These are phyloP conservation scores for Dentipellis fragilis DNA, from an alignment of 768 basidiomycete genomes.

Conservation along the genomic window DNA sequence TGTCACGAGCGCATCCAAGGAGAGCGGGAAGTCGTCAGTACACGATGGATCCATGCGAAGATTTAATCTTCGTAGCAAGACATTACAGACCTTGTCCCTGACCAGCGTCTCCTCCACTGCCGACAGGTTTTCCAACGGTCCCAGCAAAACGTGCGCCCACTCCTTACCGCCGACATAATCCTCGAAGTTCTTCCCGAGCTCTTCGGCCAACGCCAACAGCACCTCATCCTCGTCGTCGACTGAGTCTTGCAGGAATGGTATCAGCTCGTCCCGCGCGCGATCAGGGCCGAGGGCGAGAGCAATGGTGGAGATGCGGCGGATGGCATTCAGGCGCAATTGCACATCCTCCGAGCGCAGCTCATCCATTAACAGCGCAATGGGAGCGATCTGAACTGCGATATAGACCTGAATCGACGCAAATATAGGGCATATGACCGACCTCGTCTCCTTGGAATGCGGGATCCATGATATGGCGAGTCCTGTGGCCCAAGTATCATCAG, in stretches of 20 bases:
- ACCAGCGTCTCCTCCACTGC: constrained; percentile 97
- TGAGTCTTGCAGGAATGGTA: constrained; percentile 97
- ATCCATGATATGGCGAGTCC: constrained; percentile 41
- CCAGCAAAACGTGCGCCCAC: constrained; percentile 78
- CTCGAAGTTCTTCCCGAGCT: constrained; percentile 84
- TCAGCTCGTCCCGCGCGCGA: constrained; percentile 89
- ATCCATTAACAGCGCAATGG: constrained; percentile 96
- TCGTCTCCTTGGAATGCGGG: constrained; percentile 57
- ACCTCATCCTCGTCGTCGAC: constrained; percentile 99
- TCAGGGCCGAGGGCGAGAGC: constrained; percentile 92
- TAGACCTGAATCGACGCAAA: not conserved
- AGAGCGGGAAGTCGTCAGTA: not conserved
- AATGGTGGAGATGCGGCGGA: constrained; percentile 96
- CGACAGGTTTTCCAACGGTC: constrained; percentile 89
- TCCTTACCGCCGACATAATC: constrained; percentile 91
- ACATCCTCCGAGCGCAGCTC: constrained; percentile 97
- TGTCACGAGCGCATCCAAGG: constrained; percentile 20
- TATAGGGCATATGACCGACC: constrained; percentile 31
- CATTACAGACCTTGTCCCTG: constrained; percentile 74
- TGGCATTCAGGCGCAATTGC: constrained; percentile 89
- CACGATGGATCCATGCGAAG: not conserved
- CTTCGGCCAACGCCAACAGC: constrained; percentile 88
- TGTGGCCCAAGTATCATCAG: constrained; percentile 2
- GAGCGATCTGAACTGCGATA: constrained; percentile 52
- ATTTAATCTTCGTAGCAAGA: not conserved